Evolutionary conservation across 164 flowering plant genomes (phyloP).

Genomic region (Tinospora cordifolia): DNA sequence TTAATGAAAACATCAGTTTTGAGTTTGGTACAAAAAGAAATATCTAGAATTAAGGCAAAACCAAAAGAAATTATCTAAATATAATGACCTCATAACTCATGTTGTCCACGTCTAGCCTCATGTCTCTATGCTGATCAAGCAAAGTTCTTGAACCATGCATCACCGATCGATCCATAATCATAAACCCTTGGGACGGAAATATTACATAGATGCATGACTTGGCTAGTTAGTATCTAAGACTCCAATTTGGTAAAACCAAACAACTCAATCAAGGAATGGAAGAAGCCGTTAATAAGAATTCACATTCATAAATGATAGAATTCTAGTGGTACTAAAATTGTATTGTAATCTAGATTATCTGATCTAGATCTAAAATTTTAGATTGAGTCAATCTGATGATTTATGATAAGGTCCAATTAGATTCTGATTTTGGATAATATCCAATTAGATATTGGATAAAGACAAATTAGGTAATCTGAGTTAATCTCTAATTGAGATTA

Average conservation of each 20-base stretch:
- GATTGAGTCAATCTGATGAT: too few relatives aligned
- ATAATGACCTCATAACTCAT: constrained; percentile 57
- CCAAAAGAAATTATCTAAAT: neutral
- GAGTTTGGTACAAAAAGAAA: neutral
- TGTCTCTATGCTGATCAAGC: constrained; percentile 52
- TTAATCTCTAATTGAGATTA: too few relatives aligned
- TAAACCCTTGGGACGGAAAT: constrained; percentile 34
- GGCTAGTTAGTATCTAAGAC: neutral
- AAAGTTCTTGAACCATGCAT: constrained; percentile 40
- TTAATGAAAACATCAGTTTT: constrained; percentile 5
- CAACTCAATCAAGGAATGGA: neutral
- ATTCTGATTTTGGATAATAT: too few relatives aligned
- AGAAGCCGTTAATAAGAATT: too few relatives aligned
- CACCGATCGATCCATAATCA: constrained; percentile 38
- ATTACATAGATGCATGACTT: neutral
- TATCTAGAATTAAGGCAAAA: neutral
- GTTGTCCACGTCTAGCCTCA: constrained; percentile 59
- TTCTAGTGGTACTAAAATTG: too few relatives aligned
- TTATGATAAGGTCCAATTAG: too few relatives aligned
- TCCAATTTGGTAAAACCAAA: neutral
- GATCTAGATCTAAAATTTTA: too few relatives aligned
- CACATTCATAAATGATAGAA: too few relatives aligned
- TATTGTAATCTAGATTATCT: too few relatives aligned
- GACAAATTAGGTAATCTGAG: too few relatives aligned
- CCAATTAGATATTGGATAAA: too few relatives aligned